Percentiles rank a stretch among this genome's conserved stretches.
Conservation (phyloP, 306 rosid species). For the Glycine latifolia region DNA sequence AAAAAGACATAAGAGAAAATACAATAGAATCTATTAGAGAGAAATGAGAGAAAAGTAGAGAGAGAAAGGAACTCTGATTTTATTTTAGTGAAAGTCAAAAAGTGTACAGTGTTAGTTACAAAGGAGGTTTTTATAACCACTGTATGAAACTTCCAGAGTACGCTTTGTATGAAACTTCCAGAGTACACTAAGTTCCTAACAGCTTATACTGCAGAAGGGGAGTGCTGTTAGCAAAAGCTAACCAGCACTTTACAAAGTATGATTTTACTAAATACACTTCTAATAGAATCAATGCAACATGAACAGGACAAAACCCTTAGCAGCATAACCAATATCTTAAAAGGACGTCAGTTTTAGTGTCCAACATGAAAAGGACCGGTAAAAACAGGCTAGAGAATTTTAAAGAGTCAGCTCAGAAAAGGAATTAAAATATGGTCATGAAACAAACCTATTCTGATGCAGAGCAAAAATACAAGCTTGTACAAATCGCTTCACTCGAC, state of each 20-base stretch:
- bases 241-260: too few relatives aligned
- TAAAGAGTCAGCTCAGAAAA: not conserved
- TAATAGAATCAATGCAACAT: constrained; percentile 3
- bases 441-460: constrained; percentile 73
- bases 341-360: not conserved
- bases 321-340: not conserved
- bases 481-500: constrained; percentile 70
- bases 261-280: too few relatives aligned
- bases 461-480: constrained; percentile 69
- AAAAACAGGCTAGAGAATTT: not conserved
- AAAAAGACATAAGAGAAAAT: not conserved
- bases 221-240: too few relatives aligned
- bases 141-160: too few relatives aligned
- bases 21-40: not conserved
- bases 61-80: too few relatives aligned
- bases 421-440: not conserved
- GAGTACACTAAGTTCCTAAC: too few relatives aligned
- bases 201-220: too few relatives aligned
- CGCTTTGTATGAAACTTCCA: too few relatives aligned
- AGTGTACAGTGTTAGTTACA: too few relatives aligned
- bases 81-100: too few relatives aligned
- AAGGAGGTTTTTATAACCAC: too few relatives aligned
- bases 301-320: not conserved
- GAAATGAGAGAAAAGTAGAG: too few relatives aligned
- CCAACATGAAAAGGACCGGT: not conserved